Percentiles rank a stretch among this genome's conserved stretches.
These are phyloP conservation scores for Boletus pseudopeckii DNA, from an alignment of 768 basidiomycete species.

Conservation along the genomic window DNA sequence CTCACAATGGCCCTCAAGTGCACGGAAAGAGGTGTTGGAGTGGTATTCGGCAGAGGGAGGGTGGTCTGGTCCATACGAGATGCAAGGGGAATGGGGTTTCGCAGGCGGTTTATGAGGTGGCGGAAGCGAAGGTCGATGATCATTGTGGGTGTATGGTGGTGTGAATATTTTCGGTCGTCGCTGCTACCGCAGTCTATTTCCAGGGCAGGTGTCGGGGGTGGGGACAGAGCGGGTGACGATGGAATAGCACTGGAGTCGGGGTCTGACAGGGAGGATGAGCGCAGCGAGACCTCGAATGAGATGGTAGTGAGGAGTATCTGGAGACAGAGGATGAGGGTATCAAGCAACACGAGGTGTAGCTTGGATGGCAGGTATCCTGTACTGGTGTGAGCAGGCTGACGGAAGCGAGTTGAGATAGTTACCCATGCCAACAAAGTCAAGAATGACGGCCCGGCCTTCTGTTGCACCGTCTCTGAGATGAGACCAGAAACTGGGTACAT, in stretches of 20 bases:
- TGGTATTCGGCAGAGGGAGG: conserved; percentile 61
- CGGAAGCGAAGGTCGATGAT: conserved; percentile 63
- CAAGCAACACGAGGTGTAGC: conserved; percentile 61
- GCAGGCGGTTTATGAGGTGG: conserved; percentile 53
- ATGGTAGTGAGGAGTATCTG: conserved; percentile 65
- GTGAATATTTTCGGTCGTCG: conserved; percentile 18
- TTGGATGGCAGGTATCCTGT: conserved; percentile 62
- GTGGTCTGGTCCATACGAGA: conserved; percentile 30
- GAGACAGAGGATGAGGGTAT: conserved; percentile 63
- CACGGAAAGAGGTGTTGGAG: conserved; percentile 48
- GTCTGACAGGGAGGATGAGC: conserved; percentile 38
- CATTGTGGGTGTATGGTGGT: conserved; percentile 37
- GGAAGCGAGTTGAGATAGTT: conserved; percentile 23
- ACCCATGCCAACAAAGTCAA: conserved; percentile 82
- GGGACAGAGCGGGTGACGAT: conserved; percentile 22
- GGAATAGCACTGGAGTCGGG: conserved; percentile 38
- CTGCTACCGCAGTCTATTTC: conserved; percentile 19
- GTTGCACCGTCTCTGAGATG: conserved; percentile 52
- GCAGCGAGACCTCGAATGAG: conserved; percentile 56
- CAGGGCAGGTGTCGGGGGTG: conserved; percentile 23
- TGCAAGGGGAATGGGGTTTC: conserved; percentile 45
- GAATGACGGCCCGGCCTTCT: conserved; percentile 60
- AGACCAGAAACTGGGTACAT: conserved; percentile 56
- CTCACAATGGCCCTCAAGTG: conserved; percentile 52
- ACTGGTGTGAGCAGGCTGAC: conserved; percentile 9